Evolutionary conservation across 2,329 filamentous ascomycete species (phyloP), one percentile per base, ranked within the genome.

Genomic region (Alternaria angustiovoidea): DNA sequence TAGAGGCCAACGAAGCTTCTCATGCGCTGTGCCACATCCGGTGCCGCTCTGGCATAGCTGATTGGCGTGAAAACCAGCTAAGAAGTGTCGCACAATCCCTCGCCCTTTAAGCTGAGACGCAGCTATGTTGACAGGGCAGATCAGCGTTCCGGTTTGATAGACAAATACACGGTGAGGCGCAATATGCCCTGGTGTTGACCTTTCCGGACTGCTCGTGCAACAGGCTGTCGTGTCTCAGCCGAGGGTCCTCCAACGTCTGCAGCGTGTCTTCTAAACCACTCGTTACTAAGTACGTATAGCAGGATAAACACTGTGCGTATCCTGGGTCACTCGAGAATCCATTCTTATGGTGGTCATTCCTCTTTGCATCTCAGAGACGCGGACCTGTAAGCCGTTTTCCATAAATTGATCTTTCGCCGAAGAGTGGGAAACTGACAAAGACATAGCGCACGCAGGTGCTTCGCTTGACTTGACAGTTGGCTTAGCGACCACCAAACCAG

Each of bases 1-100:
- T 57, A 7, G 24, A 51, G 22, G 30, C 47, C 30, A 57, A 57
- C 54, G 30, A 30, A 16, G 42, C 32, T 18, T 52, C 39, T 57
- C 30, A 52, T 57, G 54, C 32, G 30, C 39, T 30, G 47, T 57
- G 54, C 47, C 47, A 38, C 46, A 51, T 52, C 34, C 32, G 39
- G 54, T 43, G 54, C n/a, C 43, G 22, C 26, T 48, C n/a, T 16
- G 36, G 30, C 43, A 44, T 34, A 26, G 8, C 39, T 52, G 54
- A 57, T 57, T 57, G 47, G 47, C n/a, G 30, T 44, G 42, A 30
- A 24, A 6, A 32, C 24, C 22, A 56, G 22, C 47, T 43, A 36
- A 28, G 16, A 46, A 44, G 38, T 24, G 54, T 48, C 39, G 47
- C 47, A 57, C 28, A 52, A 57, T 30, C 30, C 47, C 38, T 52